Evolutionary conservation across 495 filamentous ascomycete genomes (phyloP), one percentile per base, ranked within the genome.

Genomic region (Amphirosellinia nigrospora): DNA sequence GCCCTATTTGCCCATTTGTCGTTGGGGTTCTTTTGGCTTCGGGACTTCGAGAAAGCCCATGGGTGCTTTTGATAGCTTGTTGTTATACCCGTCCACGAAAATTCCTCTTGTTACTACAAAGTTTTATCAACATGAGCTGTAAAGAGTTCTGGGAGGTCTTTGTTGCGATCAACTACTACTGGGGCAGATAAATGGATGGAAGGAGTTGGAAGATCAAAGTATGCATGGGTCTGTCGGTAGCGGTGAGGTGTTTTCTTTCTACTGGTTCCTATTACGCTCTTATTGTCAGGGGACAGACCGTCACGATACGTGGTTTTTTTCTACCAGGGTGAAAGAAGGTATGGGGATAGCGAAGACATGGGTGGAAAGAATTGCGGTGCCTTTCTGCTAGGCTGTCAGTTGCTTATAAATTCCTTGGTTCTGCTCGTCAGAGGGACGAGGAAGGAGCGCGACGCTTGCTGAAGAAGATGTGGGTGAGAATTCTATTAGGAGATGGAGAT

Each of bases 41-140:
- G 69, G n/a, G n/a, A n/a, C 69, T 66, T 68, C 68, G 64, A 68
- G 43, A 70, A 34, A 72, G 64, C 55, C 74, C 65, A 77, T 72
- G 71, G 75, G 74, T 75, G 73, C 73, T 71, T 75, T 75, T 72
- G 69, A 73, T 58, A 75, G 70, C 36, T 7, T 8, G 11, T 34
- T 70, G 30, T 28, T 65, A 61, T 61, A 23, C 28, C 38, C 65
- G 41, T 23, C 38, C 11, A 28, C 41, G 43, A n/a, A 45, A 50
- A 39, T 45, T 28, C 68, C n/a, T 19, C 34, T 65, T 43, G 21
- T 55, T 56, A 36, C 68, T 45, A 59, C 34, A 1, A 46, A 53
- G 52, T 26, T 67, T 58, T 36, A n/a, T 34, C 23, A 23, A 30
- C 23, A 19, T 58, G 26, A 30, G 19, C 19, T 21, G 48, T 39